Evolutionary conservation across 148 eudicot species (phyloP).

Genomic region (Gaultheria prostrata): DNA sequence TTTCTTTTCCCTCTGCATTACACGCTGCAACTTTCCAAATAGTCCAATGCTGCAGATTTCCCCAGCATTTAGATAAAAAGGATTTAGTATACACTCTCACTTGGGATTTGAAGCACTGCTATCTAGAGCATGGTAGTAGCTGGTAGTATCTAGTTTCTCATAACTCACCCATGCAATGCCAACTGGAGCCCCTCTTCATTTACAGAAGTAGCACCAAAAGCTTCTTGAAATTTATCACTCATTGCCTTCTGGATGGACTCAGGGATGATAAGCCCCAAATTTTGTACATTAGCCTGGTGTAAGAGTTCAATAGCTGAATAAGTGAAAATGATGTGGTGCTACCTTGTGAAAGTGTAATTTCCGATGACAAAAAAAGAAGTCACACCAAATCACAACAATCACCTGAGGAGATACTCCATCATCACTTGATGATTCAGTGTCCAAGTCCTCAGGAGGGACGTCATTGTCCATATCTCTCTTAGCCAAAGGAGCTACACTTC

Average conservation of each 20-base stretch:
- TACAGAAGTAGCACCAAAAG: slow-evolving; percentile 48
- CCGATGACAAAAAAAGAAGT: neutral
- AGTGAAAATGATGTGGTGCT: neutral
- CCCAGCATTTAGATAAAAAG: slow-evolving; percentile 17
- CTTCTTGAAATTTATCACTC: slow-evolving; percentile 82
- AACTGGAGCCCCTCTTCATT: slow-evolving; percentile 32
- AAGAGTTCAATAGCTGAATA: slow-evolving; percentile 13
- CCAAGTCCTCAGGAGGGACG: slow-evolving; percentile 46
- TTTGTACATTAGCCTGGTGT: slow-evolving; percentile 40
- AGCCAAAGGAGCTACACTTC: slow-evolving; percentile 27
- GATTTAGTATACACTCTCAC: neutral
- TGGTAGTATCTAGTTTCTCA: slow-evolving; percentile 14
- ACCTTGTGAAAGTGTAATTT: neutral
- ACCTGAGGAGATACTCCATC: slow-evolving; percentile 43
- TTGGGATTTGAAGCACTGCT: slow-evolving; percentile 3
- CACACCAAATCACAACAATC: neutral
- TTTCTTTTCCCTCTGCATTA: slow-evolving; percentile 72
- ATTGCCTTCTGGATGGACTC: slow-evolving; percentile 50
- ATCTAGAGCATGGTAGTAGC: slow-evolving; percentile 1
- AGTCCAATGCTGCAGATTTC: slow-evolving; percentile 47
- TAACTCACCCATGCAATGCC: slow-evolving; percentile 49
- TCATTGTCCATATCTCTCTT: slow-evolving; percentile 30
- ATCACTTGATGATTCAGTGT: slow-evolving; percentile 51
- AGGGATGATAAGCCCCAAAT: slow-evolving; percentile 27
- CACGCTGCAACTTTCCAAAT: slow-evolving; percentile 64